Conservation (phyloP, 352 stramenopile species). For the Pythium insidiosum region DNA sequence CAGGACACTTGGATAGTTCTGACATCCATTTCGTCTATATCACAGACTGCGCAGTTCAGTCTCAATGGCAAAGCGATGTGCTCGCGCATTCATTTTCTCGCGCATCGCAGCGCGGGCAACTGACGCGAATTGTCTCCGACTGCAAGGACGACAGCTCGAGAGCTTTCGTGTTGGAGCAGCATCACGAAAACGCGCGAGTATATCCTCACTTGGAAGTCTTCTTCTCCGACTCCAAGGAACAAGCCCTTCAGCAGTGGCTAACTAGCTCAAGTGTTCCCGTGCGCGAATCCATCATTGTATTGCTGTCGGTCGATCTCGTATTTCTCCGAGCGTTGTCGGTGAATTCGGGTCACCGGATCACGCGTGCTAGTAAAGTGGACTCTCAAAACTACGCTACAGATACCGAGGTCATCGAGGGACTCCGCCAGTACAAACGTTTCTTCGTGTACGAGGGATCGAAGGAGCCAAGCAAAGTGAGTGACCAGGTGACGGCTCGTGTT, state of each 20-base stretch:
- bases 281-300: slow-evolving; percentile 37
- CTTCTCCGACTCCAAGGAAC: slow-evolving; percentile 47
- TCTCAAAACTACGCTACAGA: slow-evolving; percentile 51
- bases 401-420: slow-evolving; percentile 56
- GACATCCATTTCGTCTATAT: slow-evolving; percentile 75
- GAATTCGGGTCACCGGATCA: slow-evolving; percentile 53
- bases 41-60: slow-evolving; percentile 44
- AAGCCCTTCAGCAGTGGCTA: slow-evolving; percentile 64
- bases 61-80: slow-evolving; percentile 73
- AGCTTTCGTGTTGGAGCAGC: too few species aligned
- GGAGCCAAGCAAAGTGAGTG: slow-evolving; percentile 20
- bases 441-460: slow-evolving; percentile 66
- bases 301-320: slow-evolving; percentile 68
- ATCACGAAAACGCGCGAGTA: slow-evolving; percentile 23
- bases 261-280: slow-evolving; percentile 52
- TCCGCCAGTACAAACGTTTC: slow-evolving; percentile 76
- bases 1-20: slow-evolving; percentile 36
- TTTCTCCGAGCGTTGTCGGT: slow-evolving; percentile 59
- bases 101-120: slow-evolving; percentile 40
- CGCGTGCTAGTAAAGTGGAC: slow-evolving; percentile 35
- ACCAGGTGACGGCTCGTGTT: slow-evolving; percentile 31
- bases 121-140: slow-evolving; percentile 67
- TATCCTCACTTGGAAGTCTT: slow-evolving; percentile 46
- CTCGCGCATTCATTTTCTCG: slow-evolving; percentile 54
- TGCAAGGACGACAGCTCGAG: slow-evolving; percentile 41